phyloP scores from a whole-genome alignment of 257 asterid genomes.

The Nicotiana sylvestris region DNA sequence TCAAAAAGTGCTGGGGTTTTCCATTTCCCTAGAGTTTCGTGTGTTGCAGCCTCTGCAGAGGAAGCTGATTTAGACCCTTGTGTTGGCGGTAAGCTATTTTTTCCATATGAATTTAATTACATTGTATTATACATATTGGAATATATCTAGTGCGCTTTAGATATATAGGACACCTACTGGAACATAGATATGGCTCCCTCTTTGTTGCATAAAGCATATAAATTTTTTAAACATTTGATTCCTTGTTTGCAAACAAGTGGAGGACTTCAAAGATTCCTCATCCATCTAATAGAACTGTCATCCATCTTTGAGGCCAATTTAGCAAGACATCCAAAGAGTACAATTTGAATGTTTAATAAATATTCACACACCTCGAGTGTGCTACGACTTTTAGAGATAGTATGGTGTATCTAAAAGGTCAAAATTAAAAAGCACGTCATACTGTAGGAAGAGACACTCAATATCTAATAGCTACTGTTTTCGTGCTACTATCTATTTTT shows the following conservation, averaged over 20 bases:
- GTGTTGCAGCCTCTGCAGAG: conserved; percentile 81
- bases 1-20: conserved; percentile 58
- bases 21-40: conserved; percentile 84
- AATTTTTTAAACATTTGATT: not conserved
- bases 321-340: not conserved
- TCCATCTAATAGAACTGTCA: not conserved
- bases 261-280: not conserved
- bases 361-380: not conserved
- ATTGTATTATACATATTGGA: not conserved
- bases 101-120: not conserved
- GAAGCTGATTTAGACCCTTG: conserved; percentile 69
- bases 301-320: not conserved
- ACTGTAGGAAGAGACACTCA: not conserved
- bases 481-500: not conserved
- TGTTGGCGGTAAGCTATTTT: conserved; percentile 55
- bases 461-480: not conserved
- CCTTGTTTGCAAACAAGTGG: not conserved
- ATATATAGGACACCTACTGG: not conserved
- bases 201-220: not conserved
- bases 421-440: not conserved
- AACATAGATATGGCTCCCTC: not conserved
- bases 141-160: not conserved
- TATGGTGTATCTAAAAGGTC: not conserved
- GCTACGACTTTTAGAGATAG: too few relatives aligned
- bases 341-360: not conserved